Percentiles rank a stretch among this genome's conserved stretches.
Conservation (phyloP, 805 yeast species). For the Wickerhamiella cacticola region DNA sequence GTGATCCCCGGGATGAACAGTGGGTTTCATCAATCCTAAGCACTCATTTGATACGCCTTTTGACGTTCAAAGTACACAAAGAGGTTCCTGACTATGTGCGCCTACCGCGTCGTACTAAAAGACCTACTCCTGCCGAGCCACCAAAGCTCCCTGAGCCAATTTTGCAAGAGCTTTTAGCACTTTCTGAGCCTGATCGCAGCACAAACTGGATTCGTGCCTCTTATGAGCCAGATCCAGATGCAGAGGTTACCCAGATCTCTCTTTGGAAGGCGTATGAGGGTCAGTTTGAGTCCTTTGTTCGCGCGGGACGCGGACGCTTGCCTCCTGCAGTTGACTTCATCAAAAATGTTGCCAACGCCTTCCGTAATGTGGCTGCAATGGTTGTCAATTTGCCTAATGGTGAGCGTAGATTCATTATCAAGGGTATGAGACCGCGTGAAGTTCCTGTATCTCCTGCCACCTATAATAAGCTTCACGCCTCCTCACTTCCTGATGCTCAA, state of each 20-base stretch:
- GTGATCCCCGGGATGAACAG: constrained; percentile 26
- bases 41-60: constrained; percentile 50
- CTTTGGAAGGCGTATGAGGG: constrained; percentile 91
- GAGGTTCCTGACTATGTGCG: constrained; percentile 30
- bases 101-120: constrained; percentile 35
- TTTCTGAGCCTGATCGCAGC: constrained; percentile 82
- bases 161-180: constrained; percentile 44
- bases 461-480: constrained; percentile 10
- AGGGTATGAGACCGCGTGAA: constrained; percentile 82
- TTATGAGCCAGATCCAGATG: constrained; percentile 62
- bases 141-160: constrained; percentile 48
- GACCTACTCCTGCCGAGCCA: constrained; percentile 52
- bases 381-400: constrained; percentile 57
- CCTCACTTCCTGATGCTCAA: constrained; percentile 12
- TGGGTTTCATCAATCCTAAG: constrained; percentile 33
- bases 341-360: constrained; percentile 83
- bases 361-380: constrained; percentile 83
- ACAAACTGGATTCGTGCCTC: constrained; percentile 90
- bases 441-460: constrained; percentile 26
- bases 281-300: constrained; percentile 55
- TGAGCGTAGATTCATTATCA: constrained; percentile 75
- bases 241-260: constrained; percentile 89
- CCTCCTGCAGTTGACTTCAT: constrained; percentile 95
- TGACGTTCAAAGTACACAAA: constrained; percentile 36
- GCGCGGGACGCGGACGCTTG: constrained; percentile 42